Evolutionary conservation across 306 rosid species (phyloP).

Genomic region (Ammopiptanthus mongolicus): DNA sequence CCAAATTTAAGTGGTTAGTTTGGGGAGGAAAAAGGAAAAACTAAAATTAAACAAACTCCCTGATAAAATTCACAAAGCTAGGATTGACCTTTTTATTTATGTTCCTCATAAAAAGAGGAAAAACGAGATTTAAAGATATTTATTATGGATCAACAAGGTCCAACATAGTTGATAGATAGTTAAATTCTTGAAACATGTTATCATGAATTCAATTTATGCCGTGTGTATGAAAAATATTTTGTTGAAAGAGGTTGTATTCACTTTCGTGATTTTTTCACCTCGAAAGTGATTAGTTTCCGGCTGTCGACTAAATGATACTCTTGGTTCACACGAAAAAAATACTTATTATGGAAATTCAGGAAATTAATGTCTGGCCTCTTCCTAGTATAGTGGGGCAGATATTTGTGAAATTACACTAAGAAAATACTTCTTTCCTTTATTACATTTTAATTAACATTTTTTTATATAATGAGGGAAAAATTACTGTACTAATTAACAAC

Average conservation of each 20-base stretch:
- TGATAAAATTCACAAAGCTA: background rate
- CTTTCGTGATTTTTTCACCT: no score
- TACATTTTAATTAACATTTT: background rate
- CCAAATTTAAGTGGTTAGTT: background rate
- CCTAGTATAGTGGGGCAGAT: background rate
- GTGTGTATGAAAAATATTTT: no score
- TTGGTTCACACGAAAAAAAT: no score
- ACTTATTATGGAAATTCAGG: background rate
- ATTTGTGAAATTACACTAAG: background rate
- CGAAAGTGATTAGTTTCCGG: no score
- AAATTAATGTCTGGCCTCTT: background rate
- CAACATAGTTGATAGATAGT: no score
- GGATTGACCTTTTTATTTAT: background rate
- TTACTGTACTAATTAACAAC: background rate
- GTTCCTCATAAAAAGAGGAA: background rate
- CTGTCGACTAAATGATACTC: no score
- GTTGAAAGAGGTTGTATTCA: no score
- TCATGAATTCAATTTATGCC: no score
- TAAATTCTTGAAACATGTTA: no score
- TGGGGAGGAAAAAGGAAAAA: background rate
- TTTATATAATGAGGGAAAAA: background rate
- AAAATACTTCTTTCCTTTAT: background rate
- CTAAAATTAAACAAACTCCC: background rate
- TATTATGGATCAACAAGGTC: no score
- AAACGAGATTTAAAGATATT: no score